A percentile compares a stretch with the other conserved stretches of the same genome.
phyloP scores from a whole-genome alignment of 306 rosid species.

The Rosa persica region DNA sequence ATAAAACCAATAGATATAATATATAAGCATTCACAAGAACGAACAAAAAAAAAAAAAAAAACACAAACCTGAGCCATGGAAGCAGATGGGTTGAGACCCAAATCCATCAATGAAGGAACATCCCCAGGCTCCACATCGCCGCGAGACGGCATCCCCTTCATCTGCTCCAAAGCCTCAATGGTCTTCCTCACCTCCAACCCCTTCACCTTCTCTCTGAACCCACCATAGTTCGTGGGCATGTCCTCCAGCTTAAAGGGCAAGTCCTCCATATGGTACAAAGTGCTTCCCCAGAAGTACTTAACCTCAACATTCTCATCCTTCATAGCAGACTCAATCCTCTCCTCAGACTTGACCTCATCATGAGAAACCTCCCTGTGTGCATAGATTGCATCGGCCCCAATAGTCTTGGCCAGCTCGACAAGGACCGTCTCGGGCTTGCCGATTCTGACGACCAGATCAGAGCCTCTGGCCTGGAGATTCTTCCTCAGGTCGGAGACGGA shows the following conservation, averaged over 20 bases:
- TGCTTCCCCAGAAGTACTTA: slow-evolving; percentile 94
- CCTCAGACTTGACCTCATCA: slow-evolving; percentile 80
- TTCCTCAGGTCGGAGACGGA: slow-evolving; percentile 74
- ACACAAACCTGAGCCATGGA: slow-evolving; percentile 63
- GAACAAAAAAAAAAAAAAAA: too few relatives aligned
- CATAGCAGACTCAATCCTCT: slow-evolving; percentile 67
- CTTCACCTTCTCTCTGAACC: slow-evolving; percentile 73
- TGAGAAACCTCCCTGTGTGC: slow-evolving; percentile 81
- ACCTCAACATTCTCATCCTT: slow-evolving; percentile 84
- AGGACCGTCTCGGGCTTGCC: slow-evolving; percentile 84
- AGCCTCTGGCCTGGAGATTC: slow-evolving; percentile 75
- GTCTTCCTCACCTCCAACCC: slow-evolving; percentile 78
- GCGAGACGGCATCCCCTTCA: slow-evolving; percentile 80
- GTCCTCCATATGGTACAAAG: slow-evolving; percentile 81
- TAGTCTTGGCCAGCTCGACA: slow-evolving; percentile 70
- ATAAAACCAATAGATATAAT: not conserved
- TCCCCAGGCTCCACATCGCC: slow-evolving; percentile 91
- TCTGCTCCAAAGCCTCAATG: slow-evolving; percentile 81
- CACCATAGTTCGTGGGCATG: slow-evolving; percentile 82
- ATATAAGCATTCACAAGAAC: not conserved
- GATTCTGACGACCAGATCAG: slow-evolving; percentile 79
- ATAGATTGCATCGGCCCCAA: slow-evolving; percentile 82
- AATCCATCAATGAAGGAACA: slow-evolving; percentile 76
- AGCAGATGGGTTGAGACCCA: slow-evolving; percentile 77
- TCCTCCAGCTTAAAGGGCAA: slow-evolving; percentile 83